Evolutionary conservation across 73 alveolate genomes (phyloP).

Genomic region (Paramecium biaurelia): DNA sequence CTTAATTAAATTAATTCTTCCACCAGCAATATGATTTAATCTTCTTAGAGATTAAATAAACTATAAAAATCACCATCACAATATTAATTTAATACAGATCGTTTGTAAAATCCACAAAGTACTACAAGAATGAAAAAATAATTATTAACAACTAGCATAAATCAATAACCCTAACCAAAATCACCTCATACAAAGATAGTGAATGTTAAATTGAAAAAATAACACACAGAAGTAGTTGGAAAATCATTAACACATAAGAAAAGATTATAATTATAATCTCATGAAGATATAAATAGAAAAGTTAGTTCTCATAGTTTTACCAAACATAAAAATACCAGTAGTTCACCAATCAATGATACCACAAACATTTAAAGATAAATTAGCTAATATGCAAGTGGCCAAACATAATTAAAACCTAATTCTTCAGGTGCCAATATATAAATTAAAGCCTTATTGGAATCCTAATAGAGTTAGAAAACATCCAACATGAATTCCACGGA

Average conservation of each 20-base stretch:
- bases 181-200: constrained; percentile 6
- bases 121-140: background rate
- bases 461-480: background rate
- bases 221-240: background rate
- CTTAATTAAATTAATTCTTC: background rate
- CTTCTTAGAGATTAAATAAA: background rate
- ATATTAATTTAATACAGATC: constrained; percentile 41
- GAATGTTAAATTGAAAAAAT: constrained; percentile 12
- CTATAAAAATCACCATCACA: constrained; percentile 25
- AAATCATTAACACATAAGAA: background rate
- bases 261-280: background rate
- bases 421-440: background rate
- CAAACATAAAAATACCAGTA: constrained; percentile 45
- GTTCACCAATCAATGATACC: constrained; percentile 41
- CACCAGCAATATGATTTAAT: constrained; percentile 35
- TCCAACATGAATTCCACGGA: background rate
- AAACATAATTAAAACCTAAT: background rate
- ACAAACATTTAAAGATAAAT: background rate
- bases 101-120: background rate
- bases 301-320: constrained; percentile 38
- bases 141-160: background rate
- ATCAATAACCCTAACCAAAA: background rate
- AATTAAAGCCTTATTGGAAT: background rate
- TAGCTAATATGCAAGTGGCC: background rate
- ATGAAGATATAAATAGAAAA: background rate